Conservation (phyloP, 352 stramenopile genomes). For the Phytophthora ramorum region DNA sequence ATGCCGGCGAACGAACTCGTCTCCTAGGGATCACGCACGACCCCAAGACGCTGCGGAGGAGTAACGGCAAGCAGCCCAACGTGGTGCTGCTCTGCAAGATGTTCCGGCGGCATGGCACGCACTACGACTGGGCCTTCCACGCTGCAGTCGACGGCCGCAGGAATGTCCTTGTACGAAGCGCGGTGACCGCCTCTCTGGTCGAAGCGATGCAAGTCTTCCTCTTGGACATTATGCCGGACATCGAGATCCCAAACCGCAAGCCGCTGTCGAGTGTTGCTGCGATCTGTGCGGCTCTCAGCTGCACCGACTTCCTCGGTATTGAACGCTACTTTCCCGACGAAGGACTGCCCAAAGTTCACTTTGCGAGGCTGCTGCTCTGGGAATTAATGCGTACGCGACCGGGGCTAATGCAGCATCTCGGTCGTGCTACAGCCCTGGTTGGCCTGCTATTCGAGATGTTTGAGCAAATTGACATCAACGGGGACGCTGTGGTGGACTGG, state of each 20-base stretch:
- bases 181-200: constrained; percentile 50
- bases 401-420: constrained; percentile 43
- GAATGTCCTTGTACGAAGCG: constrained; percentile 44
- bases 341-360: constrained; percentile 55
- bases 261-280: constrained; percentile 63
- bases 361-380: constrained; percentile 58
- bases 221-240: constrained; percentile 72
- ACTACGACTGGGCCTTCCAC: constrained; percentile 48
- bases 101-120: constrained; percentile 39
- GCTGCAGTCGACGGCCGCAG: constrained; percentile 35
- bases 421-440: constrained; percentile 46
- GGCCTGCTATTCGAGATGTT: constrained; percentile 76
- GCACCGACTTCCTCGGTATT: constrained; percentile 64
- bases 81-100: constrained; percentile 64
- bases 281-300: constrained; percentile 67
- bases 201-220: constrained; percentile 68
- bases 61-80: constrained; percentile 36
- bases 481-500: constrained; percentile 78
- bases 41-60: constrained; percentile 20
- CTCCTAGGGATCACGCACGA: constrained; percentile 39
- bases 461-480: constrained; percentile 88
- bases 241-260: constrained; percentile 71
- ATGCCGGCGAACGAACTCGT: constrained; percentile 28
- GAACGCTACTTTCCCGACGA: constrained; percentile 52
- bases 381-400: constrained; percentile 53